phyloP scores from a whole-genome alignment of 1,139 yeast species.

The Debaryomyces singareniensis region DNA sequence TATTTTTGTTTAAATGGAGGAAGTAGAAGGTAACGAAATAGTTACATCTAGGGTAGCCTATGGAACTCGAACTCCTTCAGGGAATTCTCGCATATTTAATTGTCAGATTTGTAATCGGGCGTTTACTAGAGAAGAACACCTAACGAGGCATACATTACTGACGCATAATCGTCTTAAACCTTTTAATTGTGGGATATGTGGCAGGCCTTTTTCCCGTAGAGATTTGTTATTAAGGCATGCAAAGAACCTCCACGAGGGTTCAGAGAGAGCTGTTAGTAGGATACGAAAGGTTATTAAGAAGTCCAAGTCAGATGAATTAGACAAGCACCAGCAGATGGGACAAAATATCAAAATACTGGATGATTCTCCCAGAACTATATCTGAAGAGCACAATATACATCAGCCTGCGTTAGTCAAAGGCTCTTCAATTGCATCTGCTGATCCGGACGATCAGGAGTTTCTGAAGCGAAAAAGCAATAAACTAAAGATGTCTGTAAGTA shows the following conservation, averaged over 20 bases:
- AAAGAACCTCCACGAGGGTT: constrained; percentile 82
- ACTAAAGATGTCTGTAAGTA: constrained; percentile 40
- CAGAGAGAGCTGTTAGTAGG: constrained; percentile 41
- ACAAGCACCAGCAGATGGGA: not conserved
- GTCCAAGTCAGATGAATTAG: not conserved
- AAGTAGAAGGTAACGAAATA: constrained; percentile 9
- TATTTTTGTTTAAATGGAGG: constrained; percentile 4
- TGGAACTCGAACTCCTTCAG: constrained; percentile 41
- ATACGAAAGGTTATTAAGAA: constrained; percentile 34
- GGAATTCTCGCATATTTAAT: constrained; percentile 38
- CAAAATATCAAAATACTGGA: too few species aligned
- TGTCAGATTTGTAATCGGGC: constrained; percentile 41
- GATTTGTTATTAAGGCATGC: constrained; percentile 90
- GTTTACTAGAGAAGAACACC: constrained; percentile 43
- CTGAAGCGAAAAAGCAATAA: constrained; percentile 24
- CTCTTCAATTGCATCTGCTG: too few species aligned
- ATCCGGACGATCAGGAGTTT: constrained; percentile 15
- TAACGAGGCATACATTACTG: constrained; percentile 38
- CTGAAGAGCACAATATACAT: too few species aligned
- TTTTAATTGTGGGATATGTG: constrained; percentile 86
- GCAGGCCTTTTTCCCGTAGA: constrained; percentile 87
- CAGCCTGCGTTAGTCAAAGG: too few species aligned
- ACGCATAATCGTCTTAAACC: constrained; percentile 45
- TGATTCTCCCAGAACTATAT: too few species aligned
- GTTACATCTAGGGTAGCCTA: constrained; percentile 10